These are phyloP conservation scores for Aaosphaeria arxii DNA, from an alignment of 2,329 filamentous ascomycete species.

Conservation along the genomic window DNA sequence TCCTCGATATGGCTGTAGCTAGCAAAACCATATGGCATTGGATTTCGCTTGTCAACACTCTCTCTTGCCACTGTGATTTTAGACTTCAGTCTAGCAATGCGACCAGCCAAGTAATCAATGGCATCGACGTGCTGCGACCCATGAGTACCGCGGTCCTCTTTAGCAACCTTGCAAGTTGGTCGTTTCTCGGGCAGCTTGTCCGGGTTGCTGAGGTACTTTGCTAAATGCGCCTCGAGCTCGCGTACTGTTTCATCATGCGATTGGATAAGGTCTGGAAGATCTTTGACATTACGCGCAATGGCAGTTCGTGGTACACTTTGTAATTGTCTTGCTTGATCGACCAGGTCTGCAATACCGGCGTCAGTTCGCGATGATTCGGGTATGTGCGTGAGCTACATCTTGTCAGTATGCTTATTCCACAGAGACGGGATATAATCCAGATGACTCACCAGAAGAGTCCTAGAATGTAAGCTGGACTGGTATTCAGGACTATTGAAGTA, in stretches of 20 bases:
- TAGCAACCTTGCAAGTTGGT: constrained; percentile 74
- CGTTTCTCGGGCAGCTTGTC: constrained; percentile 71
- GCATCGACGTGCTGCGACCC: constrained; percentile 80
- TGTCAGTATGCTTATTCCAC: background rate
- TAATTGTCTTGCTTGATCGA: constrained; percentile 73
- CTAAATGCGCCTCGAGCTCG: constrained; percentile 75
- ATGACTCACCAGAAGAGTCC: constrained; percentile 51
- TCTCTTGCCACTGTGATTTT: constrained; percentile 81
- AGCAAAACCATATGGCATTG: constrained; percentile 89
- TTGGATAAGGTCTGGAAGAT: constrained; percentile 78
- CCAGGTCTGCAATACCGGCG: constrained; percentile 82
- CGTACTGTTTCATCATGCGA: constrained; percentile 79
- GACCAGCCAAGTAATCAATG: constrained; percentile 85
- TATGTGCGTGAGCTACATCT: constrained; percentile 70
- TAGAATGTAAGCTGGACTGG: constrained; percentile 77
- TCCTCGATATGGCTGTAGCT: constrained; percentile 86
- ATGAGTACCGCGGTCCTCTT: constrained; percentile 65
- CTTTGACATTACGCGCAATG: constrained; percentile 87
- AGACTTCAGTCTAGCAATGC: constrained; percentile 76
- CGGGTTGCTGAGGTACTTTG: constrained; percentile 81
- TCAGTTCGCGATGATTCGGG: constrained; percentile 72
- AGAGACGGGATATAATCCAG: background rate
- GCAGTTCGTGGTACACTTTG: constrained; percentile 74
- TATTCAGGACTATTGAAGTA: constrained; percentile 89
- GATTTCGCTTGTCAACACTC: constrained; percentile 82